A percentile compares a stretch with the other conserved stretches of the same genome.
phyloP scores from a whole-genome alignment of 2,329 filamentous ascomycete genomes.

The Diaporthe citri region DNA sequence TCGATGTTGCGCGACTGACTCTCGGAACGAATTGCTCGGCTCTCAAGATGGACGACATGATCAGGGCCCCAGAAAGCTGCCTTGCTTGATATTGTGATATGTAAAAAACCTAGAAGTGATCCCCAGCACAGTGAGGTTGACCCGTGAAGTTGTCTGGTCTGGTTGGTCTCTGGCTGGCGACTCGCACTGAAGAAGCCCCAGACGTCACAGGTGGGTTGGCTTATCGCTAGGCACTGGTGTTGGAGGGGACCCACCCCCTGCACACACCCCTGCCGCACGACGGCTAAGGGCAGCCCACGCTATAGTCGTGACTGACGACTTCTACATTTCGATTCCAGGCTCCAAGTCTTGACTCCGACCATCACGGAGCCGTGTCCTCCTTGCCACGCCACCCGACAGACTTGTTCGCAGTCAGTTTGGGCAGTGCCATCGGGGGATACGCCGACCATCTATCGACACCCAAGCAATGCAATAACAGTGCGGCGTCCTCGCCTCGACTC shows the following conservation, averaged over 20 bases:
- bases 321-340: neutral
- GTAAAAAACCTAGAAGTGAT: neutral
- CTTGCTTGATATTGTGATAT: neutral
- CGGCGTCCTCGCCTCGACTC: neutral
- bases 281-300: neutral
- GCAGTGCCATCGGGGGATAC: slow-evolving; percentile 17
- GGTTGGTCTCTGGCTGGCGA: neutral
- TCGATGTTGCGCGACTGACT: slow-evolving; percentile 20
- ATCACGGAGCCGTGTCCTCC: slow-evolving; percentile 13
- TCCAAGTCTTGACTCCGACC: neutral
- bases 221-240: slow-evolving; percentile 11
- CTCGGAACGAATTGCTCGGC: slow-evolving; percentile 18
- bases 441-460: neutral
- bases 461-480: slow-evolving; percentile 23
- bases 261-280: neutral
- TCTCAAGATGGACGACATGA: slow-evolving; percentile 19
- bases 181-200: neutral
- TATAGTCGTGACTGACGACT: neutral
- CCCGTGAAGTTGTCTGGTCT: neutral
- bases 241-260: neutral
- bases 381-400: slow-evolving; percentile 14
- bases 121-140: neutral
- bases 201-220: slow-evolving; percentile 14
- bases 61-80: slow-evolving; percentile 15
- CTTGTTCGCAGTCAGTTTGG: slow-evolving; percentile 25